Conservation (phyloP, 2,329 filamentous ascomycete species). For the Pezicula carpinea region DNA sequence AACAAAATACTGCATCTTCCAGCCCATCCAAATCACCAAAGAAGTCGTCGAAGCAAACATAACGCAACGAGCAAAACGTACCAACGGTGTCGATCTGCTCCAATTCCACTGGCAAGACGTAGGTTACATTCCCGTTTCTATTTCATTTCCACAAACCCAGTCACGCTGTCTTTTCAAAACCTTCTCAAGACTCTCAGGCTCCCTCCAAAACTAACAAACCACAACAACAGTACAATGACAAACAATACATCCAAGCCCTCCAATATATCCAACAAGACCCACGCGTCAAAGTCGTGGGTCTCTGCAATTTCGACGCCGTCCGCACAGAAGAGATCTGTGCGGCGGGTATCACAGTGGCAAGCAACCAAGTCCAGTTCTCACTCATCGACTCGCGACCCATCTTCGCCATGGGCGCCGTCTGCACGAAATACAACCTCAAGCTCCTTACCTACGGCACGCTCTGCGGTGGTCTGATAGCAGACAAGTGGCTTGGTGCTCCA, state of each 20-base stretch:
- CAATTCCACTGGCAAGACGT: slow-evolving; percentile 40
- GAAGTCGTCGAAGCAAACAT: slow-evolving; percentile 31
- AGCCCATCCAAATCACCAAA: slow-evolving; percentile 28
- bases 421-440: slow-evolving; percentile 33
- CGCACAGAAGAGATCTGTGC: slow-evolving; percentile 31
- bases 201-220: neutral
- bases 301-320: slow-evolving; percentile 38
- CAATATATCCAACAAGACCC: slow-evolving; percentile 30
- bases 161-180: no score
- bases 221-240: slow-evolving; percentile 28
- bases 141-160: no score
- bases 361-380: slow-evolving; percentile 39
- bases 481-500: slow-evolving; percentile 32
- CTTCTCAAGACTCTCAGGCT: no score
- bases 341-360: slow-evolving; percentile 28
- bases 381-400: slow-evolving; percentile 34
- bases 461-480: slow-evolving; percentile 36
- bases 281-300: slow-evolving; percentile 30
- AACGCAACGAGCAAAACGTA: slow-evolving; percentile 29
- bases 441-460: slow-evolving; percentile 39
- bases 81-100: slow-evolving; percentile 34
- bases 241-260: slow-evolving; percentile 32
- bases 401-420: slow-evolving; percentile 32
- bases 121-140: slow-evolving; percentile 8
- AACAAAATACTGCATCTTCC: slow-evolving; percentile 38